Evolutionary conservation across 495 filamentous ascomycete genomes (phyloP).

Genomic region (Talaromyces trachyspermus): DNA sequence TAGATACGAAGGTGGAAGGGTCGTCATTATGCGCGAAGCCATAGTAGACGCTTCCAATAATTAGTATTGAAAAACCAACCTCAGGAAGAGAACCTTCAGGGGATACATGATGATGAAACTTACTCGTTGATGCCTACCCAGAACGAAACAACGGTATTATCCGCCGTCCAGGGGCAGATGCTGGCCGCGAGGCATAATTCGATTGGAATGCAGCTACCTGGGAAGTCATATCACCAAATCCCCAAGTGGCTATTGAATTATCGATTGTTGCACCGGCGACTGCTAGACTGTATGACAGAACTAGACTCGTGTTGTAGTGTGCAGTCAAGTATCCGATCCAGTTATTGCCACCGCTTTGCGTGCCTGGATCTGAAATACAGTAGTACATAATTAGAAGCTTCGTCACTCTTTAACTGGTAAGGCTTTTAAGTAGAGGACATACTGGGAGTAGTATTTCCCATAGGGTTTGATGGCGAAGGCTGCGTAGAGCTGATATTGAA

Average conservation of each 20-base stretch:
- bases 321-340: conserved; percentile 59
- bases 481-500: conserved; percentile 51
- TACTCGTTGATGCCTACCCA: conserved; percentile 79
- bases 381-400: conserved; percentile 9
- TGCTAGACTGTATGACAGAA: conserved; percentile 50
- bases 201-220: conserved; percentile 25
- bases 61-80: neutral
- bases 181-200: conserved; percentile 22
- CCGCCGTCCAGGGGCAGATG: conserved; percentile 49
- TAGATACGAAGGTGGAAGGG: neutral
- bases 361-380: conserved; percentile 17
- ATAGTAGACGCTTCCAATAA: conserved; percentile 3
- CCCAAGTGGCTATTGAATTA: conserved; percentile 30
- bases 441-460: conserved; percentile 52
- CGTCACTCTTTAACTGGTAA: neutral
- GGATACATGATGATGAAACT: neutral
- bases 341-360: conserved; percentile 49
- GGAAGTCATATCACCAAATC: conserved; percentile 20
- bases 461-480: conserved; percentile 51
- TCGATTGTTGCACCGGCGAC: conserved; percentile 52
- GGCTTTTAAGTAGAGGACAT: neutral
- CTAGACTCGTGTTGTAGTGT: conserved; percentile 42
- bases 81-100: neutral
- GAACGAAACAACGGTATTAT: conserved; percentile 56
- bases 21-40: neutral